Evolutionary conservation across 768 basidiomycete genomes (phyloP), one percentile per base, ranked within the genome.

Genomic region (Suillus paluster): DNA sequence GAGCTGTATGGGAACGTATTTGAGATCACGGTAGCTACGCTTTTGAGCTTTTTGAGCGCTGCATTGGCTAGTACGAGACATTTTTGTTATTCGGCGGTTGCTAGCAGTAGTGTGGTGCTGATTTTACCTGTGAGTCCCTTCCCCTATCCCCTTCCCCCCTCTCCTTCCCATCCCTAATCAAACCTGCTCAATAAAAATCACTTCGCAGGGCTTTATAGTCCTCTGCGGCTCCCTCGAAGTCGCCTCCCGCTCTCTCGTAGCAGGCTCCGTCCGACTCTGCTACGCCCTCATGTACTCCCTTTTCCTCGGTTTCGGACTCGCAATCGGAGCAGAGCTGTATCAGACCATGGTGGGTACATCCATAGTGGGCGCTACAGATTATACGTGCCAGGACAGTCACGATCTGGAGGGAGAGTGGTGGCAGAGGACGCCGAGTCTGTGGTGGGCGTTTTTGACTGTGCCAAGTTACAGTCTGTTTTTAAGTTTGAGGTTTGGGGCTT

Each of bases 1-100:
- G 90, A 94, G 70, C 74, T 95, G 17, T 93, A 92, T 68, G 85
- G 84, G 7, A 91, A 91, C 60, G 85, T 95, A 34, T 94, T 92
- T 61, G 92, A 92, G 67, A 92, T 95, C 63, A 91, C 89, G 14
- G 83, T 94, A 55, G 88, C 94, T 5, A 89, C 87, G 3, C 77
- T 94, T 27, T 83, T 91, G 73, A 91, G 91, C 58, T 95, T 95
- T 75, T 60, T 93, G 46, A 81, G 92, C 9, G 92, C 90, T 33
- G 91, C 87, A 3, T 77, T 95, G 46, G 88, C 90, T 0, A 80
- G 85, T 15, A 85, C 89, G 1, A 75, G 80, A n/a, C 74, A 80
- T 34, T 86, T 95, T 64, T 95, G 93, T 74, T 95, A 92, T 70
- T 86, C 92, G 0, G 90, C 94, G 0, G 79, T 94, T 59, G 89